A percentile compares a stretch with the other conserved stretches of the same genome.
These are phyloP conservation scores for Amauroascus verrucosus DNA, from an alignment of 2,329 filamentous ascomycete genomes.

Conservation along the genomic window DNA sequence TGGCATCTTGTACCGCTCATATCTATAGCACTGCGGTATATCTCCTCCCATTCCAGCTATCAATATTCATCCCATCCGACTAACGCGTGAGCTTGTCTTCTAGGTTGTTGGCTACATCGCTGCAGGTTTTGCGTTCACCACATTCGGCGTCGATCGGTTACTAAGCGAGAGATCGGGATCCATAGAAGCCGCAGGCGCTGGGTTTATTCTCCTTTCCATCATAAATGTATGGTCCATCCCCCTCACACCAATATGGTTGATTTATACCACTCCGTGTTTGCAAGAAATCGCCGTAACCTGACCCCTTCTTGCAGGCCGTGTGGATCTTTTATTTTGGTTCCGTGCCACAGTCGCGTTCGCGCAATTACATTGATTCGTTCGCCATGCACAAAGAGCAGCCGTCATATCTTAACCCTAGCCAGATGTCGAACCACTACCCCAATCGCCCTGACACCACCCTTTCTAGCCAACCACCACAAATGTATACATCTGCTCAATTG, in stretches of 20 bases:
- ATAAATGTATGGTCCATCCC: conserved; percentile 57
- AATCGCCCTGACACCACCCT: conserved; percentile 74
- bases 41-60: conserved; percentile 13
- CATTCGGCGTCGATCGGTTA: conserved; percentile 73
- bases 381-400: conserved; percentile 73
- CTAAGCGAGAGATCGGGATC: conserved; percentile 57
- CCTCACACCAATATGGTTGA: too few relatives aligned
- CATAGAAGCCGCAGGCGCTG: conserved; percentile 77
- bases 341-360: conserved; percentile 71
- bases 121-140: conserved; percentile 72
- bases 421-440: conserved; percentile 55
- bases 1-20: conserved; percentile 72
- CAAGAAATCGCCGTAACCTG: too few relatives aligned
- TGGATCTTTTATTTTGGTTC: conserved; percentile 99
- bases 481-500: conserved; percentile 93
- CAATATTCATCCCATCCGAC: too few relatives aligned
- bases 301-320: conserved; percentile 63
- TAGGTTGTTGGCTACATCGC: conserved; percentile 75
- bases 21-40: conserved; percentile 80
- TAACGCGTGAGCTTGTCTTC: background rate
- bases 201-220: conserved; percentile 90
- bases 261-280: too few relatives aligned
- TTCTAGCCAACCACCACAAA: conserved; percentile 68
- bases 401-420: conserved; percentile 54
- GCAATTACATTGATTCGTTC: conserved; percentile 90